Evolutionary conservation across 2,329 filamentous ascomycete species (phyloP).

Genomic region (Epichloe baconii): DNA sequence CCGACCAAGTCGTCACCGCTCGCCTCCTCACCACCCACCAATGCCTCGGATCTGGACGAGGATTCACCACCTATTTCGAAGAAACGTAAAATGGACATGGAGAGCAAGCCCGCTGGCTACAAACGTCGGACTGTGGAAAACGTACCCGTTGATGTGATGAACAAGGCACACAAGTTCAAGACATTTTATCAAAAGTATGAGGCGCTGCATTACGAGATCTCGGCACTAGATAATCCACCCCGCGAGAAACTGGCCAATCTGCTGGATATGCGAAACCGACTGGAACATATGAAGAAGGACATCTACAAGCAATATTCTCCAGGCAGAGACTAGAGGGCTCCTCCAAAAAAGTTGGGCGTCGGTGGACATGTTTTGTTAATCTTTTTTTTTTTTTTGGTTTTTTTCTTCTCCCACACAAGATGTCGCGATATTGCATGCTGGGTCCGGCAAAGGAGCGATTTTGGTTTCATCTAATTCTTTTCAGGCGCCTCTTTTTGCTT

Average conservation of each 20-base stretch:
- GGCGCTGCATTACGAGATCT: constrained; percentile 42
- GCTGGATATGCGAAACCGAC: constrained; percentile 38
- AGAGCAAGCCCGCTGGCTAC: constrained; percentile 12
- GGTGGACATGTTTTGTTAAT: background rate
- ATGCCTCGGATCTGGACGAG: constrained; percentile 48
- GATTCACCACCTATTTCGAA: constrained; percentile 19
- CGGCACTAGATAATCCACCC: constrained; percentile 34
- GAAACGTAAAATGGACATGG: constrained; percentile 29
- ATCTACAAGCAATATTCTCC: constrained; percentile 37
- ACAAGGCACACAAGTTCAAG: constrained; percentile 43
- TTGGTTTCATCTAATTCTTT: background rate
- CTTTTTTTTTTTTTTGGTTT: background rate
- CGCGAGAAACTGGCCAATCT: constrained; percentile 37
- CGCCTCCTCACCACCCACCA: constrained; percentile 52
- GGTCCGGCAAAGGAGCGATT: constrained; percentile 2
- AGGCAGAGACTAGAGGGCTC: constrained; percentile 11
- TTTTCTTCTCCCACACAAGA: background rate
- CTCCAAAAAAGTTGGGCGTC: background rate
- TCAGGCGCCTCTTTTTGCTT: background rate
- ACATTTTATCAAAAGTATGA: constrained; percentile 43
- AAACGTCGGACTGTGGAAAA: constrained; percentile 20
- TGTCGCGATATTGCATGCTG: constrained; percentile 5
- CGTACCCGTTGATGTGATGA: constrained; percentile 30
- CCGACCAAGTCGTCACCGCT: constrained; percentile 51
- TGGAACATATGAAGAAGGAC: constrained; percentile 44